These are phyloP conservation scores for Scheffersomyces quercinus DNA, from an alignment of 1,139 yeast species.

Conservation along the genomic window DNA sequence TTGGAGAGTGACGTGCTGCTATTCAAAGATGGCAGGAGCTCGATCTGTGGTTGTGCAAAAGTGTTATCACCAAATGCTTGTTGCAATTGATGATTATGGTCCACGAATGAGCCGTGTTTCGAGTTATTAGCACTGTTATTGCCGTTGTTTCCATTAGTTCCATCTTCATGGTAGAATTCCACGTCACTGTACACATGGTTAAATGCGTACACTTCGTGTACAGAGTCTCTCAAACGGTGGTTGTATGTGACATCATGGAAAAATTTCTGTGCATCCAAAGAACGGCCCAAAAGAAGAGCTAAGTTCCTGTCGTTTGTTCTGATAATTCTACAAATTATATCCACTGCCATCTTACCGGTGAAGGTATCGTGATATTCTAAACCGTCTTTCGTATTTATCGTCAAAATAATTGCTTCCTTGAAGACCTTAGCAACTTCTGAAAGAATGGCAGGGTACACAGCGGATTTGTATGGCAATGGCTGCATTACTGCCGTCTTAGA, in stretches of 20 bases:
- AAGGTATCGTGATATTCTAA: slow-evolving; percentile 92
- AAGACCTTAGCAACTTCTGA: slow-evolving; percentile 84
- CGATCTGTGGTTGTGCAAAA: slow-evolving; percentile 13
- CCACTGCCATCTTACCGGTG: slow-evolving; percentile 94
- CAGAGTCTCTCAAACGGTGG: slow-evolving; percentile 86
- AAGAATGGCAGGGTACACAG: slow-evolving; percentile 84
- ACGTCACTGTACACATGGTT: slow-evolving; percentile 54
- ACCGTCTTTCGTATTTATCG: slow-evolving; percentile 90
- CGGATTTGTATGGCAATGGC: slow-evolving; percentile 54
- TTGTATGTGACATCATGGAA: slow-evolving; percentile 96
- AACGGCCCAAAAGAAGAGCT: slow-evolving; percentile 85
- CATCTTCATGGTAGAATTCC: slow-evolving; percentile 37
- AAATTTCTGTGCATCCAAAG: slow-evolving; percentile 90
- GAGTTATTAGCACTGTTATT: slow-evolving; percentile 21
- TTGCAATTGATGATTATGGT: slow-evolving; percentile 10
- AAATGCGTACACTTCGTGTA: slow-evolving; percentile 85
- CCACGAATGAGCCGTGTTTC: slow-evolving; percentile 35
- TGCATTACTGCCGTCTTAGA: slow-evolving; percentile 39
- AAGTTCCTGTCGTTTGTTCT: slow-evolving; percentile 89
- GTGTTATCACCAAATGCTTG: slow-evolving; percentile 13
- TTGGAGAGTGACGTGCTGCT: slow-evolving; percentile 8
- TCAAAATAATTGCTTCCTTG: slow-evolving; percentile 66
- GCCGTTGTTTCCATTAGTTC: slow-evolving; percentile 16
- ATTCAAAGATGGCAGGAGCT: background rate
- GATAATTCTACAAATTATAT: slow-evolving; percentile 77